These are phyloP conservation scores for Pichia sp. DNA, from an alignment of 1,139 yeast species.

Conservation along the genomic window DNA sequence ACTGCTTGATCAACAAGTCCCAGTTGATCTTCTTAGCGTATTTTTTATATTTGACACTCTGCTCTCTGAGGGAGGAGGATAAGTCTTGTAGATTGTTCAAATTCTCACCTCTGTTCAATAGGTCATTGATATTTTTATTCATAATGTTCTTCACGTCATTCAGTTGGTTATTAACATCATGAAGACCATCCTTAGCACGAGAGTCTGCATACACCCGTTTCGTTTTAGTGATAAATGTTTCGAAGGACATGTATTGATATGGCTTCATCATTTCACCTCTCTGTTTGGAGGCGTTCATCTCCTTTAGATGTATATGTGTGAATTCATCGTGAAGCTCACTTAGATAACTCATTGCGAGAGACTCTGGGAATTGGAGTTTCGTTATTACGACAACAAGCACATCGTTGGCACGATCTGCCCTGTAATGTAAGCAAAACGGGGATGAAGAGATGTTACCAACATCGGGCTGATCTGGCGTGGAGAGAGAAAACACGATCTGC, in stretches of 20 bases:
- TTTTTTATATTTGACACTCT: slow-evolving; percentile 80
- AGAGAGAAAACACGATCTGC: slow-evolving; percentile 61
- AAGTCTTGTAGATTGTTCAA: slow-evolving; percentile 89
- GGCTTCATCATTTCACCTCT: slow-evolving; percentile 34
- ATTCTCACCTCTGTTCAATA: slow-evolving; percentile 90
- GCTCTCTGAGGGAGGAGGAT: slow-evolving; percentile 71
- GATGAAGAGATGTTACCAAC: slow-evolving; percentile 8
- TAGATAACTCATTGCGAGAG: slow-evolving; percentile 81
- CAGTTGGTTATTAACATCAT: slow-evolving; percentile 80
- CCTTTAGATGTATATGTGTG: slow-evolving; percentile 68
- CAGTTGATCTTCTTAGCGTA: slow-evolving; percentile 89
- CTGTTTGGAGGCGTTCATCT: slow-evolving; percentile 38
- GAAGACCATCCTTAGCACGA: slow-evolving; percentile 54
- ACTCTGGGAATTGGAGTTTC: slow-evolving; percentile 74
- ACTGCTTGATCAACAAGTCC: slow-evolving; percentile 82
- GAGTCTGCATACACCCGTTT: slow-evolving; percentile 86
- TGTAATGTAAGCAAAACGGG: slow-evolving; percentile 11
- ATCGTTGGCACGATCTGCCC: slow-evolving; percentile 5
- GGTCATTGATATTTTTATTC: slow-evolving; percentile 94
- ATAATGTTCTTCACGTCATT: slow-evolving; percentile 92
- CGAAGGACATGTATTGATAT: slow-evolving; percentile 85
- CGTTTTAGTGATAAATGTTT: slow-evolving; percentile 74
- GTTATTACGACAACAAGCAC: slow-evolving; percentile 31
- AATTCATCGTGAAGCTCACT: slow-evolving; percentile 80
- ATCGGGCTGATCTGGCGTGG: slow-evolving; percentile 2